Percentiles rank a stretch among this genome's conserved stretches.
These are phyloP conservation scores for Tieghemiomyces parasiticus DNA, from an alignment of 192 early-diverging fungal species.

Conservation along the genomic window DNA sequence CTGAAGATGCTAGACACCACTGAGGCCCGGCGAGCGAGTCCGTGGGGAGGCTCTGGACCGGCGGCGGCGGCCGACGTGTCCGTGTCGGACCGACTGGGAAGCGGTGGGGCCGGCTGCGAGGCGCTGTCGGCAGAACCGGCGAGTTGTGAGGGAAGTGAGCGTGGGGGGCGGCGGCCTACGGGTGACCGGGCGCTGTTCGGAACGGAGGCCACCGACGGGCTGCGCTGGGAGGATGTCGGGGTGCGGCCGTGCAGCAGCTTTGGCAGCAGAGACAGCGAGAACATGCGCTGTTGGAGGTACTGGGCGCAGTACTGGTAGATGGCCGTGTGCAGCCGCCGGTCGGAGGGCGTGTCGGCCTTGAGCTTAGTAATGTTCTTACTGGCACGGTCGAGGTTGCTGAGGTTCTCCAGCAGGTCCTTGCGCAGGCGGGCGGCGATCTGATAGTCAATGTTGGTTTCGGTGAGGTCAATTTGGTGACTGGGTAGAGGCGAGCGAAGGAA, in stretches of 20 bases:
- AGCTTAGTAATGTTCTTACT: conserved; percentile 41
- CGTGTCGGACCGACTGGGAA: background rate
- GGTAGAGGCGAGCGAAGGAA: too few relatives aligned
- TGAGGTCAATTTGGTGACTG: conserved; percentile 25
- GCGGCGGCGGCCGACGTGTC: background rate
- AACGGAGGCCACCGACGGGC: background rate
- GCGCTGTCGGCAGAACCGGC: background rate
- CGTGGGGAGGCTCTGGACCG: background rate
- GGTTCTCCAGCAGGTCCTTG: conserved; percentile 46
- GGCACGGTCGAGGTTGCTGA: conserved; percentile 41
- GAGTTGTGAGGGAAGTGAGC: background rate
- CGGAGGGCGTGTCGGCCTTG: conserved; percentile 26
- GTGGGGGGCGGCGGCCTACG: background rate
- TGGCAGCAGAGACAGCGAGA: conserved; percentile 56
- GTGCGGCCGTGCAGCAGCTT: background rate
- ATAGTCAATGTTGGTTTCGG: conserved; percentile 35
- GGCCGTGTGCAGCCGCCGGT: conserved; percentile 43
- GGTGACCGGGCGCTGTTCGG: background rate
- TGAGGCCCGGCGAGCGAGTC: background rate
- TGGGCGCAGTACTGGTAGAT: conserved; percentile 44
- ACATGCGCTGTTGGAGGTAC: conserved; percentile 66
- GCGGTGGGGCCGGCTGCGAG: too few relatives aligned
- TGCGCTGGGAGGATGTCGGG: background rate
- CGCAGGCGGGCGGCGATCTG: conserved; percentile 41
- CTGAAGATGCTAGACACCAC: background rate